Evolutionary conservation across 495 filamentous ascomycete genomes (phyloP).

Genomic region (Penicillium angulare): DNA sequence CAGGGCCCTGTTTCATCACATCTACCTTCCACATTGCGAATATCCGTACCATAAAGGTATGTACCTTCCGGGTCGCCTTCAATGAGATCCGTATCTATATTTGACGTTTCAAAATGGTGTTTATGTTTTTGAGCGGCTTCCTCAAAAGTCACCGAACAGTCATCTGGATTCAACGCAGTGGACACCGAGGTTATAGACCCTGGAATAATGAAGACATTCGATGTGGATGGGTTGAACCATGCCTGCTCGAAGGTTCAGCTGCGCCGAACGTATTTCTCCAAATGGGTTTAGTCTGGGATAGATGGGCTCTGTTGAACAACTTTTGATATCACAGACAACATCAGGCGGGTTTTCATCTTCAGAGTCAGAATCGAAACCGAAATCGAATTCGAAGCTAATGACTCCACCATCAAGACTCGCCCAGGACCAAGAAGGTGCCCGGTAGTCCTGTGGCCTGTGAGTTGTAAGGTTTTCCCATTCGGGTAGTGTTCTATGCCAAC

Average conservation of each 20-base stretch:
- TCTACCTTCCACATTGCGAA: neutral
- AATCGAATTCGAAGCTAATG: too few relatives aligned
- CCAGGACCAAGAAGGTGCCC: neutral
- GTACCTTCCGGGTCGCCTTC: neutral
- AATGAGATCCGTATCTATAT: neutral
- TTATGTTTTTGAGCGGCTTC: neutral
- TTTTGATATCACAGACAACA: neutral
- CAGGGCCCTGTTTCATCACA: neutral
- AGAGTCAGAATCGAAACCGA: neutral
- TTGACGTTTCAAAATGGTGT: neutral
- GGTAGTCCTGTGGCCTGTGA: neutral
- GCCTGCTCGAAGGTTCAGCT: neutral
- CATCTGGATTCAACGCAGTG: neutral
- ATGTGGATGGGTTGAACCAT: neutral
- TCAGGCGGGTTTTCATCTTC: neutral
- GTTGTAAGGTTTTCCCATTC: neutral
- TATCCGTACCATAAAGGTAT: neutral
- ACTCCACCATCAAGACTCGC: neutral
- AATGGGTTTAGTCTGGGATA: neutral
- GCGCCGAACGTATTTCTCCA: neutral
- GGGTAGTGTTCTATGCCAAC: neutral
- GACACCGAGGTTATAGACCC: neutral
- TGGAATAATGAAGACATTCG: neutral
- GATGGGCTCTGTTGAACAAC: neutral
- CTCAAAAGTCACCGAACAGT: neutral